Base-by-base conservation (phyloP, 2,329 filamentous ascomycete species). In the Kalmusia sp. region DNA sequence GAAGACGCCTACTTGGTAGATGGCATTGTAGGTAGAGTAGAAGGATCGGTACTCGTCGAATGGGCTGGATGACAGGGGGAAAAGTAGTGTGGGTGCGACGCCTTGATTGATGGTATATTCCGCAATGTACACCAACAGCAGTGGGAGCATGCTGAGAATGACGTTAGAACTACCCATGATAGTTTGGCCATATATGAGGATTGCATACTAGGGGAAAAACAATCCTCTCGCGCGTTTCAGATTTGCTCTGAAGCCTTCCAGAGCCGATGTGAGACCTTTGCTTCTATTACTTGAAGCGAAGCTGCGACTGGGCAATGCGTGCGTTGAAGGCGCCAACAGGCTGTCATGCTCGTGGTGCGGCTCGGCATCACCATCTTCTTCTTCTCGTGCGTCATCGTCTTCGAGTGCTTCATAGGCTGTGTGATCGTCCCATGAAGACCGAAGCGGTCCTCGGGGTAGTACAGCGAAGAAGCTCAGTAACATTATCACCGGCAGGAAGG, bases 41-140 rank as follows among this genome's bases (percentile, higher is more conserved):
- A 97, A 98, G 27, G 88, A 89, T 34, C 93, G 88, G 71, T 87
- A 95, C 62, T 91, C 85, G 27, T 79, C 77, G 71, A 98, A 98
- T 0, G 95, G 95, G 1, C 90, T 89, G 9, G 83, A 76, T 1
- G 81, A 70, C 1, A 97, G 80, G 0, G 93, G 92, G 70, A 96
- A 99, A 4, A 99, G 84, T 0, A 98, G 80, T 0, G 92, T 96
- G 1, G 95, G 93, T 0, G 92, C 82, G 0, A 98, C 92, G 30
- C 93, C 93, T 78, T 96, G 93, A 77, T 98, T 98, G 75, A 98
- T 97, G 50, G 91, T 96, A 73, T 99, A 99, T 78, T 99, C 95
- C 51, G 93, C 92, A 30, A 98, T 84, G 72, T 97, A 99, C 25
- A 99, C 95, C 14, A 98, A 79, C 28, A 98, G 82, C 12, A 99